Evolutionary conservation across 1,284 basidiomycete species (phyloP).

Genomic region (Pterula multifida): DNA sequence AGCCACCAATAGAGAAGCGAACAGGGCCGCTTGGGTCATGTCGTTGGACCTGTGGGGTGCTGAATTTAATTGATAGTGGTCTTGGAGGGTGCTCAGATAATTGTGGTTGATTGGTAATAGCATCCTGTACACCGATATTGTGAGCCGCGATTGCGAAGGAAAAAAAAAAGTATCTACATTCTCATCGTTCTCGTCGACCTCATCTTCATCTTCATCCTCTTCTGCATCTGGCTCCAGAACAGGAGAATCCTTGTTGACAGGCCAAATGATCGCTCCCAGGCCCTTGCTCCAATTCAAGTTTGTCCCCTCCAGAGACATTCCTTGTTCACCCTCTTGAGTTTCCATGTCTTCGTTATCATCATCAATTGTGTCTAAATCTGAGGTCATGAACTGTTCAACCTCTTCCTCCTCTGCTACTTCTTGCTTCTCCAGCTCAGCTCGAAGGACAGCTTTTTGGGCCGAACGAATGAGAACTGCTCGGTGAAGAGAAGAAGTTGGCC

Average conservation of each 20-base stretch:
- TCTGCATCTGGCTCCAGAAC: conserved; percentile 12
- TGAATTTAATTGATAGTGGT: conserved; percentile 6
- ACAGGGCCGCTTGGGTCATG: conserved; percentile 5
- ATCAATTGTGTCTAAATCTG: conserved; percentile 15
- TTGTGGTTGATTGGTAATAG: not conserved
- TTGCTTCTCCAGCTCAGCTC: conserved; percentile 25
- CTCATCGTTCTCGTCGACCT: conserved; percentile 12
- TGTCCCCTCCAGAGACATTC: conserved; percentile 19
- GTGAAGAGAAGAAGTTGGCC: conserved; percentile 37
- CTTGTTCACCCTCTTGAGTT: conserved; percentile 15
- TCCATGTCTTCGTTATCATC: conserved; percentile 11
- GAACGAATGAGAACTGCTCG: conserved; percentile 58
- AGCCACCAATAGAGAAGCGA: conserved; percentile 24
- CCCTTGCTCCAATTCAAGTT: conserved; percentile 22
- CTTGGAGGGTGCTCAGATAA: not conserved
- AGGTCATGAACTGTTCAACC: conserved; percentile 26
- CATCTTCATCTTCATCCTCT: conserved; percentile 12
- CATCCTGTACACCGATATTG: conserved; percentile 1
- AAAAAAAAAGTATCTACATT: conserved; percentile 13
- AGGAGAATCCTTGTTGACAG: conserved; percentile 15
- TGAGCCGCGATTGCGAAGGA: conserved; percentile 3
- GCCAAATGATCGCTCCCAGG: conserved; percentile 22
- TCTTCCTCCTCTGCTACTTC: conserved; percentile 30
- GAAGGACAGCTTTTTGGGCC: conserved; percentile 44
- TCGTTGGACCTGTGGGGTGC: conserved; percentile 4